Evolutionary conservation across 208 protist genomes (phyloP).

Genomic region (Crithidia bombi): DNA sequence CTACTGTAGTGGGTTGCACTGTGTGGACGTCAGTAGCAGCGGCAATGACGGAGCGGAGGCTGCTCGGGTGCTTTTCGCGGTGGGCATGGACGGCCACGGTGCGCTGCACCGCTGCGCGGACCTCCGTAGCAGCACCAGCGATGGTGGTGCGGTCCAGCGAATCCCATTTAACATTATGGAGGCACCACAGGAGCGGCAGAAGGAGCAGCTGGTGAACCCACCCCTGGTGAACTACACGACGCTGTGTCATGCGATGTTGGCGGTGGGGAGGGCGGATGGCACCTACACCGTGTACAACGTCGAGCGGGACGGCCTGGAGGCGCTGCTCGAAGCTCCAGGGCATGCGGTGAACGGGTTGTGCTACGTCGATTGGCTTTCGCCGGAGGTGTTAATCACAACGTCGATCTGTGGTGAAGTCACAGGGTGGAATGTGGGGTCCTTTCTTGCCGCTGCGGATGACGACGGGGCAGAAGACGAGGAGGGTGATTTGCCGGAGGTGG

Average conservation of each 20-base stretch:
- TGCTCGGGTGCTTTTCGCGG: constrained; percentile 35
- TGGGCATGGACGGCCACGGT: constrained; percentile 74
- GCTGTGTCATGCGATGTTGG: constrained; percentile 36
- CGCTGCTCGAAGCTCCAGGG: constrained; percentile 49
- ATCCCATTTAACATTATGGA: constrained; percentile 9
- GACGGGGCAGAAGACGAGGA: constrained; percentile 38
- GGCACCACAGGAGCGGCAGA: background rate
- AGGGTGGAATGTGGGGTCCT: constrained; percentile 63
- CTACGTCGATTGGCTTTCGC: constrained; percentile 52
- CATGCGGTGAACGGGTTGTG: constrained; percentile 73
- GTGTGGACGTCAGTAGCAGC: constrained; percentile 5
- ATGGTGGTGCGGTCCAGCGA: constrained; percentile 17
- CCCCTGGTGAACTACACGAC: constrained; percentile 65
- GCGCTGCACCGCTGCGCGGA: constrained; percentile 42
- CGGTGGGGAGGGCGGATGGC: constrained; percentile 66
- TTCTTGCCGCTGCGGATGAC: constrained; percentile 25
- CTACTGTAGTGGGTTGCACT: constrained; percentile 45
- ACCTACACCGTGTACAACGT: constrained; percentile 69
- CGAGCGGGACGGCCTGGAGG: constrained; percentile 20
- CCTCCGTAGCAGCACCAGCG: background rate
- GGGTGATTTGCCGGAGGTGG: constrained; percentile 54
- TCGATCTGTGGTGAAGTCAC: constrained; percentile 80
- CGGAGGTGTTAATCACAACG: constrained; percentile 55
- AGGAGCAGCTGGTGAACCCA: constrained; percentile 70
- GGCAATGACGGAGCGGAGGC: background rate